These are phyloP conservation scores for Bipolaris bicolor DNA, from an alignment of 2,329 filamentous ascomycete species.

Conservation along the genomic window DNA sequence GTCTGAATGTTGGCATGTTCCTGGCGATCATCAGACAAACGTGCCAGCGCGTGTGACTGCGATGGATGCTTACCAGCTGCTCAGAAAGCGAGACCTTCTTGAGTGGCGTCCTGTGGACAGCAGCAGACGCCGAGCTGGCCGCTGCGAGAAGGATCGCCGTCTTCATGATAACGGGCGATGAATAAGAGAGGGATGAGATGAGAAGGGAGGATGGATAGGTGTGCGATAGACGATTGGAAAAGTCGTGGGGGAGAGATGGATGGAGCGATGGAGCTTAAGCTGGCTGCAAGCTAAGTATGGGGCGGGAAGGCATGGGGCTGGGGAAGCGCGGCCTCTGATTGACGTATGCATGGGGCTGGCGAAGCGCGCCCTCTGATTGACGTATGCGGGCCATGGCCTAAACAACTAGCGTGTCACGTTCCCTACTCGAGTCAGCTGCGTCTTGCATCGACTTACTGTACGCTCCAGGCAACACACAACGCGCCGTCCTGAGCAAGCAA, in stretches of 20 bases:
- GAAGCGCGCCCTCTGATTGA: constrained; percentile 15
- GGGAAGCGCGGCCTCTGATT: constrained; percentile 15
- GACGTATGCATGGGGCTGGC: constrained; percentile 15
- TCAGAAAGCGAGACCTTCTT: constrained; percentile 93
- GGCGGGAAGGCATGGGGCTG: constrained; percentile 8
- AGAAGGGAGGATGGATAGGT: constrained; percentile 13
- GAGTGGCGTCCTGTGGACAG: constrained; percentile 94
- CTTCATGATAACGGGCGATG: constrained; percentile 70
- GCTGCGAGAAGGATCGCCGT: constrained; percentile 77
- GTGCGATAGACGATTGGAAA: constrained; percentile 13
- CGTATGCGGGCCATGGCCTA: constrained; percentile 16
- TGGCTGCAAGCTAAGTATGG: constrained; percentile 17
- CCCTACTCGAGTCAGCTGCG: constrained; percentile 8
- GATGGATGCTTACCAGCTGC: constrained; percentile 75
- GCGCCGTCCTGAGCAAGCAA: background rate
- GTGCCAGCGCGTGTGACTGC: constrained; percentile 9
- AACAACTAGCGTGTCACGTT: constrained; percentile 17
- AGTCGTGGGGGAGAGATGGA: constrained; percentile 15
- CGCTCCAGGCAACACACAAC: constrained; percentile 2
- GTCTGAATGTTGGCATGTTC: constrained; percentile 77
- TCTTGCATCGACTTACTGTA: background rate
- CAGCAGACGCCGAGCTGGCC: constrained; percentile 81
- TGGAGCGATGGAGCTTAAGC: constrained; percentile 18
- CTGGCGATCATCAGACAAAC: constrained; percentile 52
- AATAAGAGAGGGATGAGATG: constrained; percentile 1